Base-by-base conservation (phyloP, 495 filamentous ascomycete species). In the Schizothecium vesticola region DNA sequence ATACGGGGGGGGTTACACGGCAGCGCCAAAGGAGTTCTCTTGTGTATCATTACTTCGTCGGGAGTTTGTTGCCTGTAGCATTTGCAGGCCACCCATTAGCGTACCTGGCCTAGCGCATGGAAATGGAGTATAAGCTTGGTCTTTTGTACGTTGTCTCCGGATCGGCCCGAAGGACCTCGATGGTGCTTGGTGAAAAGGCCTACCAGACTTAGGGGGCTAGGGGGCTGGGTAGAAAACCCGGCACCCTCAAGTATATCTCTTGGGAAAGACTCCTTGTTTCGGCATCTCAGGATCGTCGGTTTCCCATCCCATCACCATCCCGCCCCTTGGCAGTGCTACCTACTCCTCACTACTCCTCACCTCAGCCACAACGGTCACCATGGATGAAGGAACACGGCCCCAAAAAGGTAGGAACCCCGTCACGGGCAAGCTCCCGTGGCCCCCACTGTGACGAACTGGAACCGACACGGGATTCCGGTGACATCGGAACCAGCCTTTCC, bases 1-100 rank as follows among this genome's bases (percentile, higher is more conserved):
- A 21, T 25, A 11, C 5, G 26, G 21, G 31, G 31, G 31, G 16
- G 26, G 25, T 57, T 31, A 63, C 61, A 65, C 63, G 63, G 63
- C 63, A 65, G 63, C 63, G 63, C 63, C 63, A 65, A 13, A 25
- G 63, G 59, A 19, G 60, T 31, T 58, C 26, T 65, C 25, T 65
- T 56, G 63, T 65, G 63, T 65, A 65, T 65, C 55, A 65, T 65
- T 33, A 25, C 36, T 9, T 64, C 22, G 28, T 57, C 51, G 26
- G 26, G 43, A 22, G 43, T 51, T 51, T 51, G 43, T n/a, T 51
- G 43, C 16, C 43, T 58, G 63, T 58, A 58, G 23, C 63, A 65
- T 51, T n/a, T 51, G n/a, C 43, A 51, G 43, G 43, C 43, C 43
- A 51, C 12, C 19, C 43, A 51, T 51, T 51, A 51, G 43, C 43